These are phyloP conservation scores for Salvia miltiorrhiza DNA, from an alignment of 257 asterid species.

Conservation along the genomic window DNA sequence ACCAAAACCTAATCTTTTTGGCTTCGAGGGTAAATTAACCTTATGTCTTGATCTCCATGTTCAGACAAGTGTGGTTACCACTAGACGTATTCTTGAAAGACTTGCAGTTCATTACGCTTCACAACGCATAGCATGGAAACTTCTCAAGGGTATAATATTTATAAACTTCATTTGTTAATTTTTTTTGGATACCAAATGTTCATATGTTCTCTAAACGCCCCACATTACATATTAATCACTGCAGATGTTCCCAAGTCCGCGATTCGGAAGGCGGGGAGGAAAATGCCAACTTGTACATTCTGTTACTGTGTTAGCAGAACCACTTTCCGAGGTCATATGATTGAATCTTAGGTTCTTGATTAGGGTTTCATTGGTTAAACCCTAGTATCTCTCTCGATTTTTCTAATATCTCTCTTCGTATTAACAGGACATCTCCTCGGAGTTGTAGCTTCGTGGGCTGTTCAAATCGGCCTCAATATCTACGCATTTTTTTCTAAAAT, in stretches of 20 bases:
- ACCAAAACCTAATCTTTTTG: neutral
- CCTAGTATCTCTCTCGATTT: neutral
- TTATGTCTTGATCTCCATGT: conserved; percentile 2
- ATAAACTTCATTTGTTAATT: neutral
- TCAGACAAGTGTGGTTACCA: conserved; percentile 76
- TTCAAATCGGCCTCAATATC: conserved; percentile 73
- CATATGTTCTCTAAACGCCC: neutral
- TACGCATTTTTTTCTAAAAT: conserved; percentile 48
- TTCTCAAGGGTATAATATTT: conserved; percentile 67
- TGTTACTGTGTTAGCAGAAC: conserved; percentile 59
- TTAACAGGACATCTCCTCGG: conserved; percentile 79
- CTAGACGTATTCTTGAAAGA: conserved; percentile 81
- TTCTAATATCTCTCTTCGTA: conserved; percentile 12
- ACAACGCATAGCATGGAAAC: conserved; percentile 92
- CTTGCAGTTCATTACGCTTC: conserved; percentile 79
- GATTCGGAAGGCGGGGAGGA: conserved; percentile 74
- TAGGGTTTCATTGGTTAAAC: conserved; percentile 1
- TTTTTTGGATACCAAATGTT: neutral
- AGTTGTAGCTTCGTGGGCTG: conserved; percentile 80
- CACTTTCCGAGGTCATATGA: conserved; percentile 72
- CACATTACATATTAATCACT: neutral
- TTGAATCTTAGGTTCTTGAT: neutral
- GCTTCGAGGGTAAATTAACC: neutral
- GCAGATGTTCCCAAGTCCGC: conserved; percentile 89
- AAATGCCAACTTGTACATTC: conserved; percentile 52